Conservation (phyloP, 148 eudicot genomes). For the Fallopia convolvulus region DNA sequence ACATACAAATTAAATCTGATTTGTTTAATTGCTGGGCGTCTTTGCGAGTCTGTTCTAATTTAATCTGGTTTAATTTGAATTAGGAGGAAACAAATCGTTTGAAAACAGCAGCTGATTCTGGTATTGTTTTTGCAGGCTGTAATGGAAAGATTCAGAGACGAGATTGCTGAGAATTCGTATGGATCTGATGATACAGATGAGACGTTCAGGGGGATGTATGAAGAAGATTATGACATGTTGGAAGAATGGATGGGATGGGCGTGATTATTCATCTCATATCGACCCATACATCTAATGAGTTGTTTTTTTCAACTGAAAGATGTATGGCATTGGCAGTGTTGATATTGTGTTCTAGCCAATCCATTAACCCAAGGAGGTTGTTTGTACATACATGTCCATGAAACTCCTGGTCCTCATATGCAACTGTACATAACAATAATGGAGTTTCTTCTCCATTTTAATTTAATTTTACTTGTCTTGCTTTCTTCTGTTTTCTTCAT, state of each 20-base stretch:
- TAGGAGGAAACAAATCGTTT: too few species aligned
- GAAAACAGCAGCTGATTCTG: neutral
- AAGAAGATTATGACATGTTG: constrained; percentile 67
- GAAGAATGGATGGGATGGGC: constrained; percentile 95
- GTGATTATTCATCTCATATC: constrained; percentile 64
- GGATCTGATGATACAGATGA: constrained; percentile 34
- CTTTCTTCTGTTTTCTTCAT: neutral
- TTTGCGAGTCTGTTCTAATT: neutral
- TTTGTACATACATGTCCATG: neutral
- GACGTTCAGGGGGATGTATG: constrained; percentile 38
- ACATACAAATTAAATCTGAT: neutral
- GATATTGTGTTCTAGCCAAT: neutral
- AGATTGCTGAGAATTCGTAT: constrained; percentile 19
- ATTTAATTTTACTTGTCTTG: neutral
- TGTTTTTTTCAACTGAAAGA: neutral
- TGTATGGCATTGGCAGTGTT: neutral
- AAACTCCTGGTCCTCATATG: neutral
- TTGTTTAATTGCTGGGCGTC: neutral
- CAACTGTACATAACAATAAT: constrained; percentile 4
- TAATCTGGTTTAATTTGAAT: neutral
- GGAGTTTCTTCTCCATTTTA: neutral
- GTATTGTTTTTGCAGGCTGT: constrained; percentile 33
- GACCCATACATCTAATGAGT: constrained; percentile 40
- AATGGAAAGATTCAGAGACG: constrained; percentile 51
- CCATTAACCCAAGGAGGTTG: neutral